A percentile compares a stretch with the other conserved stretches of the same genome.
These are phyloP conservation scores for Colletotrichum eremochloae DNA, from an alignment of 2,329 filamentous ascomycete genomes.

Conservation along the genomic window DNA sequence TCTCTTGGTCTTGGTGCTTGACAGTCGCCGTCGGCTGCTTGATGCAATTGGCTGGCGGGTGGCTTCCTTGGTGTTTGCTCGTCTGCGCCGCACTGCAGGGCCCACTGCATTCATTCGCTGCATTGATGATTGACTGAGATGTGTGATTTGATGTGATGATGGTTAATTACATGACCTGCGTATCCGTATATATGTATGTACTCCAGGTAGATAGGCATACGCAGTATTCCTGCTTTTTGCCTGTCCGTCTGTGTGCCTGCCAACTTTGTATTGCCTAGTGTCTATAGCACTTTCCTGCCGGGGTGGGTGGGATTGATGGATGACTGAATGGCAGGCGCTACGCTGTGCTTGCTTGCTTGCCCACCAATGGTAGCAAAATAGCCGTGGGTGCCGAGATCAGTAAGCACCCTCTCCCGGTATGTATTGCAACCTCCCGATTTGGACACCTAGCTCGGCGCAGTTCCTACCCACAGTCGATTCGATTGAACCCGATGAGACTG, in stretches of 20 bases:
- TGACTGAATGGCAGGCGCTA: not conserved
- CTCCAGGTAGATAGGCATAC: no score
- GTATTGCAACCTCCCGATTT: conserved; percentile 5
- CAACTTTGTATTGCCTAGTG: not conserved
- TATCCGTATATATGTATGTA: no score
- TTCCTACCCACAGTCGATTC: not conserved
- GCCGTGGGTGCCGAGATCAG: not conserved
- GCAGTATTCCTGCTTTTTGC: not conserved
- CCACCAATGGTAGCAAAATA: not conserved
- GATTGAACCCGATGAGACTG: conserved; percentile 22
- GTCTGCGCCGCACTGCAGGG: not conserved
- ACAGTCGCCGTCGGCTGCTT: not conserved
- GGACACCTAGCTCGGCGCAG: not conserved
- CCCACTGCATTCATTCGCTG: not conserved
- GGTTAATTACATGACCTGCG: not conserved
- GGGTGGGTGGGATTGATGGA: not conserved
- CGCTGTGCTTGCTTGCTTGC: not conserved
- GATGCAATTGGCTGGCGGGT: conserved; percentile 1
- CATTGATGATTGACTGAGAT: not conserved
- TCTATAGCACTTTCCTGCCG: no score
- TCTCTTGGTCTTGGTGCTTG: conserved; percentile 15
- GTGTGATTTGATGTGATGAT: not conserved
- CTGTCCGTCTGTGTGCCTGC: not conserved
- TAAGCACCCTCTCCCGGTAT: not conserved
- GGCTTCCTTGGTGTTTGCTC: conserved; percentile 12